Base-by-base conservation (phyloP, 805 yeast species). In the Candida caryicola region DNA sequence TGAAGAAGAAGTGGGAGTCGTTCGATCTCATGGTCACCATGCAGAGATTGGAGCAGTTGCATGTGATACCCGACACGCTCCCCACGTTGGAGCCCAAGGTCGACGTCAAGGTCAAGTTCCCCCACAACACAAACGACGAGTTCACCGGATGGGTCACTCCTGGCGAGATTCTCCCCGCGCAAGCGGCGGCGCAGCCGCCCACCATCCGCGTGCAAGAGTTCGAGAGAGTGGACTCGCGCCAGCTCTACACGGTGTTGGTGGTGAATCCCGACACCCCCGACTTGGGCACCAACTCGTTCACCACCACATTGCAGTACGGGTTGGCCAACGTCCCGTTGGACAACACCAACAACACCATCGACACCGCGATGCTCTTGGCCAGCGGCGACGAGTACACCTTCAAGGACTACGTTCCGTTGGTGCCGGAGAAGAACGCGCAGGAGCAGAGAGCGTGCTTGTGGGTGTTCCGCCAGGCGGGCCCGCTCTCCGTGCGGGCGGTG, bases 191-290 rank as follows among this genome's bases (percentile, higher is more conserved):
- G 23, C 76, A 77, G 48, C 85, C 88, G 10, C 98, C 98, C n/a
- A 73, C 79, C 16, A 67, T 91, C 39, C 74, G 79, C 56, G 71
- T 91, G 34, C 82, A 82, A 50, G 93, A 86, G 56, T 90, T 79
- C 53, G 87, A 60, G 18, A 46, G 63, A 31, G 65, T 69, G 18
- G 64, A 69, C 4, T 54, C 49, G n/a, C 57, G 70, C 8, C 79
- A 78, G 43, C 65, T 77, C 39, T 93, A 88, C 64, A 79, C 97
- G 0, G 72, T 90, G 6, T 58, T 91, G 31, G 64, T 93, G 34
- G 93, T 93, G 18, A 90, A 91, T 59, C 96, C 97, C 13, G 99
- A 93, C 62, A 78, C 81, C 31, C 96, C 98, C 12, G 89, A 89
- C 54, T 52, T 86, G 39, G 72, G 61, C 31, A 71, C 64, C 28